These are phyloP conservation scores for Cinnamomum chago DNA, from an alignment of 164 flowering plant species.

Conservation along the genomic window DNA sequence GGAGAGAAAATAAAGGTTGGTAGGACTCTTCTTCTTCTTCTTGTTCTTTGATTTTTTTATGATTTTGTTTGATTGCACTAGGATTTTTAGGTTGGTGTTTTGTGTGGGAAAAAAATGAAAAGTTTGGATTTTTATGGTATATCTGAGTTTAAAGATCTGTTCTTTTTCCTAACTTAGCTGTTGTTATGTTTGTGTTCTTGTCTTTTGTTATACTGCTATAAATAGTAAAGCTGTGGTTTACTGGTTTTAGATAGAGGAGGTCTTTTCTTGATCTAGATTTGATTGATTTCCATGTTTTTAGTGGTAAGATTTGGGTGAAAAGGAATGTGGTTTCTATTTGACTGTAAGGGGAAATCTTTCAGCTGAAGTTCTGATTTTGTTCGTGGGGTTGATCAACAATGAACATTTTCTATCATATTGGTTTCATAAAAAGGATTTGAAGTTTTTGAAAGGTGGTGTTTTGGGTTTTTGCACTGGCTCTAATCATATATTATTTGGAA, in stretches of 20 bases:
- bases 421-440: background rate
- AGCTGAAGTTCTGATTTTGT: background rate
- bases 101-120: background rate
- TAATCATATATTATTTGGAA: background rate
- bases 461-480: background rate
- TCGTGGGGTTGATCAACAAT: background rate
- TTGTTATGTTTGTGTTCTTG: background rate
- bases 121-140: background rate
- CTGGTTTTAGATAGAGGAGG: background rate
- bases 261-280: background rate
- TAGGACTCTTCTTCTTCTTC: too few relatives aligned
- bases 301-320: background rate
- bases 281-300: background rate
- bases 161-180: background rate
- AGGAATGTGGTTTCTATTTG: background rate
- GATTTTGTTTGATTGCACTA: background rate
- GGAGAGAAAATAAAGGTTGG: background rate
- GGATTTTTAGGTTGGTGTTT: background rate
- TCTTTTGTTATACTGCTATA: background rate
- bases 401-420: background rate
- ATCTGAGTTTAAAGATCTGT: background rate
- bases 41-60: too few relatives aligned
- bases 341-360: background rate
- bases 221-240: background rate
- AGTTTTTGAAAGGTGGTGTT: background rate